Percentiles rank a stretch among this genome's conserved stretches.
These are phyloP conservation scores for Pigoraptor vietnamica DNA, from an alignment of 78 protist species.

Conservation along the genomic window DNA sequence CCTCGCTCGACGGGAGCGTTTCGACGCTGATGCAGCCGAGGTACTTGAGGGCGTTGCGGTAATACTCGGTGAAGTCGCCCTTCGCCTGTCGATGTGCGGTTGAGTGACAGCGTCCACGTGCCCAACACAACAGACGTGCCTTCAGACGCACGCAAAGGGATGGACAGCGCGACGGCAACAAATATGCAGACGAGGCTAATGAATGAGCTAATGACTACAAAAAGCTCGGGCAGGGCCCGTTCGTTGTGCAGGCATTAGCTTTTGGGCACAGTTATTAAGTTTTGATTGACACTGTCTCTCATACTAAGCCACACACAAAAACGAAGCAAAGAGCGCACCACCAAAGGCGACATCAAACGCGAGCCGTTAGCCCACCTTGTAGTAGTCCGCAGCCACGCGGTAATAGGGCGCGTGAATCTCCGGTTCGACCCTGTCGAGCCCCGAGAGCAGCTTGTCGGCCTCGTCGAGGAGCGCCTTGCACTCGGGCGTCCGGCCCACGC, in stretches of 20 bases:
- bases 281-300: too few species aligned
- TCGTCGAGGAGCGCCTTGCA: not conserved
- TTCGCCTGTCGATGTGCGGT: not conserved
- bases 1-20: not conserved
- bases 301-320: not conserved
- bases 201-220: not conserved
- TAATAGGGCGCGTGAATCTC: not conserved
- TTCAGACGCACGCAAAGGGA: not conserved
- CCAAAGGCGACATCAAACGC: not conserved
- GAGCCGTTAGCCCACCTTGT: not conserved
- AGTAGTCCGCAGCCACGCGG: conserved; percentile 2
- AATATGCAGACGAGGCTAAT: too few species aligned
- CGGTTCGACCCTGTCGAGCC: not conserved
- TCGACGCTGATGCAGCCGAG: conserved; percentile 31
- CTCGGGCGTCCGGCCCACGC: not conserved
- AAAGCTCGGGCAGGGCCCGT: too few species aligned
- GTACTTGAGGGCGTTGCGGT: conserved; percentile 15
- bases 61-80: conserved; percentile 4
- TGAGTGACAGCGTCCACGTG: too few species aligned
- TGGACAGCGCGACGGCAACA: too few species aligned
- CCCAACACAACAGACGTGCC: not conserved
- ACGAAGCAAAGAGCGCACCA: not conserved
- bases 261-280: too few species aligned
- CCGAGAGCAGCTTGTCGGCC: not conserved
- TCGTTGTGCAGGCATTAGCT: too few species aligned